phyloP scores from a whole-genome alignment of 1,139 yeast genomes.

The Hyphopichia fennica region DNA sequence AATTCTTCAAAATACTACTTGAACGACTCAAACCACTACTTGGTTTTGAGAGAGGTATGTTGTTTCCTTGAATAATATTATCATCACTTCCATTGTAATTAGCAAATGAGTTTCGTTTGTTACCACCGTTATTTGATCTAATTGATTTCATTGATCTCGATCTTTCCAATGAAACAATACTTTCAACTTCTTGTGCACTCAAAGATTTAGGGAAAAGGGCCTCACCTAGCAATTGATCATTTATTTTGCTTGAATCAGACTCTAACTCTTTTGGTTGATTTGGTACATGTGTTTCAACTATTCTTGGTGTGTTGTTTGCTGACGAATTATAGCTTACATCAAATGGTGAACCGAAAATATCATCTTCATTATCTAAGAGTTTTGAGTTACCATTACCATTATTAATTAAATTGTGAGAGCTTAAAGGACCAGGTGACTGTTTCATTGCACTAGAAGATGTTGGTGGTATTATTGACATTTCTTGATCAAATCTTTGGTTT shows the following conservation, averaged over 20 bases:
- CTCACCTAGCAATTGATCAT: conserved; percentile 49
- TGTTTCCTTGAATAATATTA: conserved; percentile 33
- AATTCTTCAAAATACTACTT: conserved; percentile 52
- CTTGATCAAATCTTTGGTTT: conserved; percentile 27
- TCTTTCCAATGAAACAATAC: conserved; percentile 71
- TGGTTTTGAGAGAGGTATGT: conserved; percentile 17
- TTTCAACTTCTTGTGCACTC: conserved; percentile 67
- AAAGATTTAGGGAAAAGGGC: conserved; percentile 70
- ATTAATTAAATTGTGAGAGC: conserved; percentile 7
- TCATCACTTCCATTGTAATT: conserved; percentile 52
- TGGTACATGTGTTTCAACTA: conserved; percentile 3
- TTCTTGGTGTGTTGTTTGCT: conserved; percentile 5
- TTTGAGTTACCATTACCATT: conserved; percentile 4
- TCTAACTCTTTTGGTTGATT: conserved; percentile 1
- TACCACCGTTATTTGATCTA: conserved; percentile 21
- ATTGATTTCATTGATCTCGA: conserved; percentile 60
- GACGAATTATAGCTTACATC: conserved; percentile 21
- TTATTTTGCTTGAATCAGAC: neutral
- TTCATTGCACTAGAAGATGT: conserved; percentile 10
- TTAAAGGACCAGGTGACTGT: neutral
- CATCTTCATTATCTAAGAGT: conserved; percentile 1
- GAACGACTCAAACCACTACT: conserved; percentile 26
- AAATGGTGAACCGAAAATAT: conserved; percentile 35
- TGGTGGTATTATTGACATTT: conserved; percentile 24
- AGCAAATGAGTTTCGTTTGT: conserved; percentile 42